These are phyloP conservation scores for Amanita pseudoporphyria DNA, from an alignment of 768 basidiomycete genomes.

Conservation along the genomic window DNA sequence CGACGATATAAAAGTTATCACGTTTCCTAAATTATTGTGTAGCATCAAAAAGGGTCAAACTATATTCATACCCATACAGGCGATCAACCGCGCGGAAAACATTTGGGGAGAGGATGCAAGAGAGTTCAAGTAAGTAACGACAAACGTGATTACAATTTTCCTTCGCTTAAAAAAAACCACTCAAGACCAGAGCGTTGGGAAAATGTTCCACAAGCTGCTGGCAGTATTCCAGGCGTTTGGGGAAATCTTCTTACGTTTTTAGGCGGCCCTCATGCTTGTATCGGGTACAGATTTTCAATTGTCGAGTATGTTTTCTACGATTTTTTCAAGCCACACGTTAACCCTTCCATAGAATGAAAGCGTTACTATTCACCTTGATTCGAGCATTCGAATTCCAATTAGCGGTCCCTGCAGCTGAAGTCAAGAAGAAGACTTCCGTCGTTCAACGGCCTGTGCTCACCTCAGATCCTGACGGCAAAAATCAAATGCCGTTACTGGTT, in stretches of 20 bases:
- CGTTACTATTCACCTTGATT: slow-evolving; percentile 28
- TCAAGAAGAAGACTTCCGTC: slow-evolving; percentile 22
- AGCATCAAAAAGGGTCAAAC: slow-evolving; percentile 37
- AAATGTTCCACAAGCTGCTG: slow-evolving; percentile 31
- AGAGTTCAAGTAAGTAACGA: slow-evolving; percentile 43
- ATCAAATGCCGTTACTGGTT: slow-evolving; percentile 38
- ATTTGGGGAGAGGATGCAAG: slow-evolving; percentile 57
- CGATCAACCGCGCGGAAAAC: slow-evolving; percentile 38
- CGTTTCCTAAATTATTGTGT: background rate
- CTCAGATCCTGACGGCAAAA: slow-evolving; percentile 30
- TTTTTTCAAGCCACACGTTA: background rate
- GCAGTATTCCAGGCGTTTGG: slow-evolving; percentile 48
- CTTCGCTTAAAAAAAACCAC: background rate
- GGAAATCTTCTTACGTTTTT: slow-evolving; percentile 52
- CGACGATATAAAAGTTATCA: background rate
- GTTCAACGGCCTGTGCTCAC: slow-evolving; percentile 36
- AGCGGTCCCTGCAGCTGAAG: slow-evolving; percentile 29
- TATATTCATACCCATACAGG: slow-evolving; percentile 39
- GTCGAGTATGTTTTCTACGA: slow-evolving; percentile 34
- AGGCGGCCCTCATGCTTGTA: slow-evolving; percentile 56
- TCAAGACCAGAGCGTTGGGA: slow-evolving; percentile 59
- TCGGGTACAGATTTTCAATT: slow-evolving; percentile 57
- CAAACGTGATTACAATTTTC: background rate
- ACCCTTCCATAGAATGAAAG: slow-evolving; percentile 24
- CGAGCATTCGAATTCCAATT: slow-evolving; percentile 43